Evolutionary conservation across 2,329 filamentous ascomycete species (phyloP), one percentile per base, ranked within the genome.

Genomic region (Apiospora aurea): DNA sequence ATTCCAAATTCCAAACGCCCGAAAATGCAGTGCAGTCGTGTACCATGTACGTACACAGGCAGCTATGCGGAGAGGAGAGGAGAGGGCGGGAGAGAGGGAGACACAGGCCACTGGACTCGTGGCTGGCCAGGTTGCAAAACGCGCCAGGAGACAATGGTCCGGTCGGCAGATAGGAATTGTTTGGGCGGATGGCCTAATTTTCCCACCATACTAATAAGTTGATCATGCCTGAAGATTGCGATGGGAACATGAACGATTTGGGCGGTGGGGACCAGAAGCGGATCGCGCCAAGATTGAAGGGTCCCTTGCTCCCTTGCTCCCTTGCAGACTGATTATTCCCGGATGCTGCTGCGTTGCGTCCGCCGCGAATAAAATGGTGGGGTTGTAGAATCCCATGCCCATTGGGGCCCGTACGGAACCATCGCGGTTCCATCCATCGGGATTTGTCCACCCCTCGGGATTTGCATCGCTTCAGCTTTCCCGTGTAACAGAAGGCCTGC

Each of bases 271-370:
- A 10, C 1, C 29, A 41, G 34, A 41, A 38, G 57, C 57, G 57
- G 57, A 38, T 41, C 57, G n/a, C 57, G 57, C 57, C 57, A 64
- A 64, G 57, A 64, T 64, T 61, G 34, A 64, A 41, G 57, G 57
- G 57, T 41, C 57, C 57, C 53, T 57, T 57, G 51, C 26, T 41
- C 57, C 57, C 53, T 57, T 57, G 51, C 26, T 61, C 29, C 14
- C 53, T 61, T 41, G 57, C 57, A 64, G 34, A 41, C 18, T 41
- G 34, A 41, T 64, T 64, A 64, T 64, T 64, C 57, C 57, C 57
- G 57, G 34, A 64, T 64, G 57, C 57, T 64, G 57, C 57, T 64
- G 34, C 41, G 57, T 10, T 41, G 57, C 57, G 21, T 41, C 57
- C 57, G 57, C 34, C 57, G 34, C 34, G n/a, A 41, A 41, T n/a